phyloP scores from a whole-genome alignment of 2,329 filamentous ascomycete species.

The Cryphonectria parasitica region DNA sequence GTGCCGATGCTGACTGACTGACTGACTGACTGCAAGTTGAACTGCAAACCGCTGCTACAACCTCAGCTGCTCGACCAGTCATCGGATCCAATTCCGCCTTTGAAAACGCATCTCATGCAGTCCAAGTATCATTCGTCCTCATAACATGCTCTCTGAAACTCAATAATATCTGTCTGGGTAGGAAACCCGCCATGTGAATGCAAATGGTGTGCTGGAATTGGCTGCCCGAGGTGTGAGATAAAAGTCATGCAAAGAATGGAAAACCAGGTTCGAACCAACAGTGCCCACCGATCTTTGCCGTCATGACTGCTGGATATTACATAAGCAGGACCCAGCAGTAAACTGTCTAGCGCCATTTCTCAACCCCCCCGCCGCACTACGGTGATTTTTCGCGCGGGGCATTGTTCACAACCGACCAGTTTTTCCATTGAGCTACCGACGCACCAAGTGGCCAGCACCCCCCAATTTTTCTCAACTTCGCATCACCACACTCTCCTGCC shows the following conservation, averaged over 20 bases:
- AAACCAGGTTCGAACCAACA: not conserved
- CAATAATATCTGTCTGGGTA: not conserved
- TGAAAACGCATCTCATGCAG: too few species aligned
- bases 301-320: not conserved
- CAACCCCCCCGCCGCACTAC: not conserved
- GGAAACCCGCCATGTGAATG: too few species aligned
- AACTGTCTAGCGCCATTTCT: slow-evolving; percentile 7
- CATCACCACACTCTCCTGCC: slow-evolving; percentile 20
- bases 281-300: not conserved
- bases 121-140: too few species aligned
- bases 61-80: too few species aligned
- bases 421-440: slow-evolving; percentile 27
- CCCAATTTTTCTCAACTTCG: not conserved
- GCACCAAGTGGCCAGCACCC: slow-evolving; percentile 1
- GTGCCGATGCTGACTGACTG: too few species aligned
- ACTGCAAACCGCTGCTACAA: too few species aligned
- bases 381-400: slow-evolving; percentile 3
- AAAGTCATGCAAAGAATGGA: not conserved
- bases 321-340: not conserved
- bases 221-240: not conserved
- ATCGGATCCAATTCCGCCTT: too few species aligned
- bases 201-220: not conserved
- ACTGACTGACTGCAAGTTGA: too few species aligned
- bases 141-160: not conserved
- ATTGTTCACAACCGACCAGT: slow-evolving; percentile 18